Conservation (phyloP, 1,284 basidiomycete species). For the Thecaphora thlaspeos region DNA sequence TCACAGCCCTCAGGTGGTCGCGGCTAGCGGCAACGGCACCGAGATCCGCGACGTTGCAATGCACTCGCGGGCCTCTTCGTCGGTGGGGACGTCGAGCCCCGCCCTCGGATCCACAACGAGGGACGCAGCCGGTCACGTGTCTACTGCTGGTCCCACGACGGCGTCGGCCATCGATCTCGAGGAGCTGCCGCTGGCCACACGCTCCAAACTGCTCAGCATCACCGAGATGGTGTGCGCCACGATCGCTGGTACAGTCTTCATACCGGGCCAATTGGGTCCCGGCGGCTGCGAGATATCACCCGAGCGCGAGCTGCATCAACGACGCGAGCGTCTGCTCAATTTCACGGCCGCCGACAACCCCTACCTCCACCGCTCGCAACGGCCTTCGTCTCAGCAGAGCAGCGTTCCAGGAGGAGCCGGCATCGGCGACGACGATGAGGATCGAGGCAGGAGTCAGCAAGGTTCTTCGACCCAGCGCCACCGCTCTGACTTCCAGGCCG, state of each 20-base stretch:
- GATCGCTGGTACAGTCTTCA: conserved; percentile 34
- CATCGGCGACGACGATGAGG: too few species aligned
- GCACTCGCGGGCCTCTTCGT: background rate
- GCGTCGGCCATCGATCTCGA: conserved; percentile 12
- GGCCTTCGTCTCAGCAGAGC: background rate
- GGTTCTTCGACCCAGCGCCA: too few species aligned
- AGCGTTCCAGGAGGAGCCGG: too few species aligned
- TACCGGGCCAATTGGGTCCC: conserved; percentile 25
- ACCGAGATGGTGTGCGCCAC: conserved; percentile 45
- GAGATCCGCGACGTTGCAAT: too few species aligned
- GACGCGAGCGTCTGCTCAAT: conserved; percentile 9
- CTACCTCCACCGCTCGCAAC: background rate
- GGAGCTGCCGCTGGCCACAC: conserved; percentile 24
- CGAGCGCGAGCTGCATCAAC: background rate
- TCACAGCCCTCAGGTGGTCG: background rate
- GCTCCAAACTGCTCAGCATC: conserved; percentile 37
- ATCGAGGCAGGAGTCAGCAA: too few species aligned
- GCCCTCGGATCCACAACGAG: background rate
- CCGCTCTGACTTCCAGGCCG: conserved; percentile 15
- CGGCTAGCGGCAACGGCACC: too few species aligned
- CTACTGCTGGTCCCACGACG: too few species aligned
- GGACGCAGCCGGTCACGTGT: too few species aligned
- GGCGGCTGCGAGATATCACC: background rate
- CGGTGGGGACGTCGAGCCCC: conserved; percentile 1
- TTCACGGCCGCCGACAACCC: conserved; percentile 21